Base-by-base conservation (phyloP, 2,329 filamentous ascomycete genomes). In the Diaporthe nobilis region DNA sequence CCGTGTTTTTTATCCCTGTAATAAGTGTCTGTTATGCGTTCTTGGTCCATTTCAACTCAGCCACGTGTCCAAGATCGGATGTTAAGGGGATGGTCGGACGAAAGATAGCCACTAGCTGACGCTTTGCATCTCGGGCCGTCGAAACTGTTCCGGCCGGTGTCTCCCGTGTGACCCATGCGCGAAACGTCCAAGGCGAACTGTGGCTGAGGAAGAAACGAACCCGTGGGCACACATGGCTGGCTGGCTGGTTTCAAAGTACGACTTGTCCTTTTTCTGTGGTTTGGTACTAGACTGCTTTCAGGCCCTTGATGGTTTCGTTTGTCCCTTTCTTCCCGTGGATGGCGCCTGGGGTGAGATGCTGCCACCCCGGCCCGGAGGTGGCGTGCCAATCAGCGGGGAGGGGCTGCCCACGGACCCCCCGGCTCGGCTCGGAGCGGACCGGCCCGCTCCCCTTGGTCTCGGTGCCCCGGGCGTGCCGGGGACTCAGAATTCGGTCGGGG, bases 381-480 rank as follows among this genome's bases (percentile, higher is more conserved):
- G 31, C 47, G 31, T 17, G 47, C 65, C 65, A 70, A 70, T 70
- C 49, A 70, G 49, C 44, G 8, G 65, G 4, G 10, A 42, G n/a
- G 15, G 2, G 2, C 7, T 12, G 9, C n/a, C 20, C 63, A 42
- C 47, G 44, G 44, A 10, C 42, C 31, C 61, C 47, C 22, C 65
- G 34, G 65, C 49, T 42, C 65, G 65, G 65, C 65, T 53, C 65
- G 65, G 47, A 8, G 65, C 65, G 65, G 65, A 70, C 65, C 65
- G 65, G 65, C 49, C 65, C 65, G 65, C 49, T 25, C 15, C 65
- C 65, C 65, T 39, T 20, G 61, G n/a, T 28, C 15, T 25, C 34
- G 34, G 65, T 42, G n/a, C 65, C n/a, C 51, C 25, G 51, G 15
- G 51, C 9, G 31, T 37, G 7, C 31, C 17, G 31, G 31, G 63